These are phyloP conservation scores for Metschnikowia anglica DNA, from an alignment of 805 yeast genomes.

Conservation along the genomic window DNA sequence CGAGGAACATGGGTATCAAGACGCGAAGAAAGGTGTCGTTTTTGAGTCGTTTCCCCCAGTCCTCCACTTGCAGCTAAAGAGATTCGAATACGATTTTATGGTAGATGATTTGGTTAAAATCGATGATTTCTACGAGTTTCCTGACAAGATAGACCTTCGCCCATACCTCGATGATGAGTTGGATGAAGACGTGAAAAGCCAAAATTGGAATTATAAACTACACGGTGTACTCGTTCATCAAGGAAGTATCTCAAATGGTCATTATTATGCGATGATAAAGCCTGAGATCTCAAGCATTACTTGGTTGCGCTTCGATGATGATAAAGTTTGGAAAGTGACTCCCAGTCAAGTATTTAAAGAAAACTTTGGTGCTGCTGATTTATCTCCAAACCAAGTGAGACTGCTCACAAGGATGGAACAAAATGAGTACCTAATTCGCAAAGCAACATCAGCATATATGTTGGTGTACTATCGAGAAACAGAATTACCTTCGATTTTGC, in stretches of 20 bases:
- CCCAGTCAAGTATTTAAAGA: conserved; percentile 84
- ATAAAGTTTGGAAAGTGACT: conserved; percentile 85
- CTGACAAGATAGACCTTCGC: conserved; percentile 73
- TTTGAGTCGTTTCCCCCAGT: conserved; percentile 91
- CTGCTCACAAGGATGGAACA: conserved; percentile 58
- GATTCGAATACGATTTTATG: conserved; percentile 92
- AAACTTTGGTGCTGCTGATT: conserved; percentile 79
- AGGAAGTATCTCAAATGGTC: conserved; percentile 95
- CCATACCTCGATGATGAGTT: conserved; percentile 69
- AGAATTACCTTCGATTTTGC: conserved; percentile 56
- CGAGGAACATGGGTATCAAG: conserved; percentile 85
- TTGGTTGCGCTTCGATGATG: conserved; percentile 96
- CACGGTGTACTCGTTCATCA: conserved; percentile 96
- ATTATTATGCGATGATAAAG: conserved; percentile 90
- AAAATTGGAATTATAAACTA: conserved; percentile 74
- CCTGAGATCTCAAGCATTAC: conserved; percentile 54
- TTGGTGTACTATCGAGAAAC: conserved; percentile 81
- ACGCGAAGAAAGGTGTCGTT: conserved; percentile 94
- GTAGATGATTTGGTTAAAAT: conserved; percentile 86
- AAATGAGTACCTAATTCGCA: conserved; percentile 59
- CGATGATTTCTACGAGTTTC: conserved; percentile 89
- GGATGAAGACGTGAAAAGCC: conserved; percentile 39
- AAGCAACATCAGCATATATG: conserved; percentile 97
- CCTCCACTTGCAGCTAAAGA: conserved; percentile 84
- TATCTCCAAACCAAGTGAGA: conserved; percentile 48